Conservation (phyloP, 805 yeast species). For the Yarrowia sp. region DNA sequence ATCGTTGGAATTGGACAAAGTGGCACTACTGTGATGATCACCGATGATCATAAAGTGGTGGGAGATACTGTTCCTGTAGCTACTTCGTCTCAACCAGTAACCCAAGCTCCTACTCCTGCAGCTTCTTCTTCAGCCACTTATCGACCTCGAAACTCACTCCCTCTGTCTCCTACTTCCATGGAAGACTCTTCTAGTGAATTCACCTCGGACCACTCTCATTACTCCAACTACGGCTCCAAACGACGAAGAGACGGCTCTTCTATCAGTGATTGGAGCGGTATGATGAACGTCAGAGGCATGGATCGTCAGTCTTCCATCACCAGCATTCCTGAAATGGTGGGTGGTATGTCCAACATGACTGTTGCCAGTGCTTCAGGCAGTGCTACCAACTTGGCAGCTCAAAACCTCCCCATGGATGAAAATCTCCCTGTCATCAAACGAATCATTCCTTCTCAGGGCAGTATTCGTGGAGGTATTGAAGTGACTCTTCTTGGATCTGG, state of each 20-base stretch:
- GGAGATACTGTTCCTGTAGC: neutral
- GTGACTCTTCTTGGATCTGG: constrained; percentile 86
- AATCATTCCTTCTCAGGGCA: constrained; percentile 94
- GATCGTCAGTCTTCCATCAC: constrained; percentile 19
- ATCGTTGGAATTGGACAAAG: constrained; percentile 65
- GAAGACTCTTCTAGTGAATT: constrained; percentile 21
- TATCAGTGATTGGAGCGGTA: constrained; percentile 19
- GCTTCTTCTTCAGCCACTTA: neutral
- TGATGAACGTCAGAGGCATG: constrained; percentile 19
- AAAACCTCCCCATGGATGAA: neutral
- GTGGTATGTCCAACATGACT: constrained; percentile 11
- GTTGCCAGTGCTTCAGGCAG: constrained; percentile 1
- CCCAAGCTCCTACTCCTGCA: neutral
- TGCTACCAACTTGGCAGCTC: constrained; percentile 13
- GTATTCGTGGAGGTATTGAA: constrained; percentile 93
- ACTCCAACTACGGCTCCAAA: constrained; percentile 11
- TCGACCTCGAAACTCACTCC: constrained; percentile 14
- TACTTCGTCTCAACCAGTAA: neutral
- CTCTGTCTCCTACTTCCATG: constrained; percentile 24
- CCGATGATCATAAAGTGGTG: constrained; percentile 79
- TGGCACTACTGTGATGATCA: constrained; percentile 78
- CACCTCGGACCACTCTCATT: constrained; percentile 23
- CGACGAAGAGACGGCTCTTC: constrained; percentile 26
- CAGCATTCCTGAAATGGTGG: constrained; percentile 24
- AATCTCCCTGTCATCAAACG: constrained; percentile 65